These are phyloP conservation scores for Vitellaria paradoxa DNA, from an alignment of 179 eudicot species.

Conservation along the genomic window DNA sequence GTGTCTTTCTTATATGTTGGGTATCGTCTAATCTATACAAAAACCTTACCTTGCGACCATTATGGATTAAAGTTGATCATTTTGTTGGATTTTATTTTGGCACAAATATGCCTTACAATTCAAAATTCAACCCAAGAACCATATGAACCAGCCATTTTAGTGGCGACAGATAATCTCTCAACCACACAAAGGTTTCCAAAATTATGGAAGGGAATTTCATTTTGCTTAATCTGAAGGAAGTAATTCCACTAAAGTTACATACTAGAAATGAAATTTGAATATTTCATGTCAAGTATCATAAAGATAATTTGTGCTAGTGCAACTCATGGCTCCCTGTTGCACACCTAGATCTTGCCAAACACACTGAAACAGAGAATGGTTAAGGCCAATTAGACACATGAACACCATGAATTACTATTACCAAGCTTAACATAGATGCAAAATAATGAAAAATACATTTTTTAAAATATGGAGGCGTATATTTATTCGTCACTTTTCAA, in stretches of 20 bases:
- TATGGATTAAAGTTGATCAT: not conserved
- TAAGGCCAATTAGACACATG: not conserved
- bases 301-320: not conserved
- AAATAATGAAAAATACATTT: too few species aligned
- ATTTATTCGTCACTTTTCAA: not conserved
- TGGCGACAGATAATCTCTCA: not conserved
- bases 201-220: not conserved
- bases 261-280: not conserved
- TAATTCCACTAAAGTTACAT: not conserved
- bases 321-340: not conserved
- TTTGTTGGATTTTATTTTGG: not conserved
- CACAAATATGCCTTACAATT: not conserved
- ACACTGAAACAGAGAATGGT: not conserved
- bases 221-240: not conserved
- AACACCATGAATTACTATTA: not conserved
- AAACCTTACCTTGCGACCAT: not conserved
- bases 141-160: not conserved
- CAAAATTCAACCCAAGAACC: not conserved
- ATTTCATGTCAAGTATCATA: not conserved
- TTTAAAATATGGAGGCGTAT: not conserved
- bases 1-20: not conserved
- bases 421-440: not conserved
- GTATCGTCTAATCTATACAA: not conserved
- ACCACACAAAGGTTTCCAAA: not conserved
- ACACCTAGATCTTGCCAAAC: not conserved